Evolutionary conservation across 2,329 filamentous ascomycete genomes (phyloP), one percentile per base, ranked within the genome.

Genomic region (Scytalidium lignicola): DNA sequence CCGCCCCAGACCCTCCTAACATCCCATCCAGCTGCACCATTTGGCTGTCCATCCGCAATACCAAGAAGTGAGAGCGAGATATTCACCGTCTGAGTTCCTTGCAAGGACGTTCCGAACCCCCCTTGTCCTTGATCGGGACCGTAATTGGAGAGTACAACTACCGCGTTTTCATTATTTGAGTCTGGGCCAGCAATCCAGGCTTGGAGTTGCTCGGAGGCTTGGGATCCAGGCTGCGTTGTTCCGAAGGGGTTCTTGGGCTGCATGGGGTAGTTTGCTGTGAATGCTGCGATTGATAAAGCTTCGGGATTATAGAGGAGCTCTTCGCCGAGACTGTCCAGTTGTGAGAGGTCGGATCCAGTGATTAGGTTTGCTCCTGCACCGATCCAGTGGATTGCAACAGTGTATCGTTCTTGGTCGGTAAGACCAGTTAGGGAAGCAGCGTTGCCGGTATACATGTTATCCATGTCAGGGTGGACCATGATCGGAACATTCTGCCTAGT

Each of bases 171-270:
- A 37, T 37, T 37, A 13, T 37, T 37, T 4, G 6, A 5, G 15
- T 37, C 32, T 15, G 41, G 41, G 12, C 41, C 41, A 43, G 41
- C 41, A 19, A 43, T 43, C 41, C 41, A 43, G 9, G 41, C 41
- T 23, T 43, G 41, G 5, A 43, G 41, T n/a, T 43, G 41, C 41
- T 19, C 5, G 7, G 41, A 21, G 18, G 19, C 41, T 43, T 23
- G 19, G 15, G 32, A 37, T 37, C 32, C 32, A 37, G 32, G 32
- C 6, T 19, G 41, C 6, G 19, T 18, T 4, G 41, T 19, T 15
- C 41, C 41, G 15, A 37, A 37, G 9, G 41, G 41, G 15, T 43
- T 43, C 18, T 23, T 21, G n/a, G 41, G 41, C 15, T 43, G 41
- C 41, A 43, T 43, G 15, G 41, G 41, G 18, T 12, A 43, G 9